Evolutionary conservation across 805 yeast species (phyloP), one percentile per base, ranked within the genome.

Genomic region (Komagataella ulmi): DNA sequence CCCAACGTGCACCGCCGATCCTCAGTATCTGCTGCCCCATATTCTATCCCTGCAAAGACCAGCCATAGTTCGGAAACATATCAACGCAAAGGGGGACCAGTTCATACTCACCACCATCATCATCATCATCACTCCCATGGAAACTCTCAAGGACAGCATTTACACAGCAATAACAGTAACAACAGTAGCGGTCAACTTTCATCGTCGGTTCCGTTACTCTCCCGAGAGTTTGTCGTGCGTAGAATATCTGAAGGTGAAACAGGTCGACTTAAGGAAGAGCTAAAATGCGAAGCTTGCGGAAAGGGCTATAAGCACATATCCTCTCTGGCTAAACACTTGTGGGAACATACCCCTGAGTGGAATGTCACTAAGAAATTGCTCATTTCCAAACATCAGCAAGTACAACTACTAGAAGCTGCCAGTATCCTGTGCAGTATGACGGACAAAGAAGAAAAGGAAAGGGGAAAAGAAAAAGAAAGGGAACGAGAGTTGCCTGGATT

Each of bases 281-380:
- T 88, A 56, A 82, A 82, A 60, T 88, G 96, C 69, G 95, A 88
- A 65, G 88, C 93, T 3, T 88, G 96, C 60, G 96, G 96, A 3
- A 88, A 88, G 65, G 95, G 93, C 19, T 88, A 88, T 64, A 88
- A 87, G 63, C 96, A 88, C 67, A 84, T 88, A 5, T 81, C 89
- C 1, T 83, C 90, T n/a, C 73, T 87, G 54, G 93, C 95, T 2
- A 87, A 87, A 65, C 95, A 87, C 67, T 67, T 88, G 45, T 88
- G 96, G 96, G 96, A 88, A 62, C 96, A 88, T 64, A 88, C 96
- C 0, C 95, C 96, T 0, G 96, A 88, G 62, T 88, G 96, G 96
- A 85, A 81, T 59, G 83, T 83, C 63, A 88, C 96, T 3, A 83
- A 86, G 57, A 85, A 85, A 63, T 70, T 88, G 51, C 70, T 84